Base-by-base conservation (phyloP, 140 eudicot genomes). In the Bidens hawaiensis region DNA sequence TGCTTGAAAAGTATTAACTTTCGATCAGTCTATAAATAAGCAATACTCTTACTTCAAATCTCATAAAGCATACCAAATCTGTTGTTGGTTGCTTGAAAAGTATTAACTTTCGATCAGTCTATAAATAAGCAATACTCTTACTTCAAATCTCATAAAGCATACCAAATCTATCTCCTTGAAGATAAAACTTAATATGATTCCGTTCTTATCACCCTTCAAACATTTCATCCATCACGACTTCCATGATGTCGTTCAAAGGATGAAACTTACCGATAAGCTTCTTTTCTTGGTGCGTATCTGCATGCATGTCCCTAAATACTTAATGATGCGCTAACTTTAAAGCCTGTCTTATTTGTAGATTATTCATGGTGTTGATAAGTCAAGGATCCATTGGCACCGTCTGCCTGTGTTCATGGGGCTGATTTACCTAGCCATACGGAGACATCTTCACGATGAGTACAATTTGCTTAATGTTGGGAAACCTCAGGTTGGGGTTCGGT, bases 361-460 rank as follows among this genome's bases (percentile, higher is more conserved):
- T 2, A 25, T 81, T 63, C 83, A 85, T 62, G 60, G 56, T 13
- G 50, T 73, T 31, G 94, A 85, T 64, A 81, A 47, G 61, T 17
- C 52, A 34, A 75, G 72, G 18, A 75, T 71, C 10, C 8, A 23
- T 30, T 81, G 94, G 94, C 85, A 85, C 66, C 68, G 82, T 6
- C 41, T 85, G 24, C 94, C 94, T 0, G 94, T 85, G 54, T 25
- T 81, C 24, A 45, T 85, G 75, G 94, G 94, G 12, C 18, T 85
- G 17, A 4, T 67, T 0, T 85, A 85, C 76, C 55, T 85, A 14
- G 77, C 47, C 27, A 61, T 78, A 31, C 85, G 94, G 6, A 84
- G 94, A 19, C 80, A 59, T 50, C 79, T 85, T 70, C 81, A 85
- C 57, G 60, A 81, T 16, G 34, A 62, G 34, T 81, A 85, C 70